Evolutionary conservation across 1,284 basidiomycete species (phyloP), one percentile per base, ranked within the genome.

Genomic region (Afroboletus lepidellus): DNA sequence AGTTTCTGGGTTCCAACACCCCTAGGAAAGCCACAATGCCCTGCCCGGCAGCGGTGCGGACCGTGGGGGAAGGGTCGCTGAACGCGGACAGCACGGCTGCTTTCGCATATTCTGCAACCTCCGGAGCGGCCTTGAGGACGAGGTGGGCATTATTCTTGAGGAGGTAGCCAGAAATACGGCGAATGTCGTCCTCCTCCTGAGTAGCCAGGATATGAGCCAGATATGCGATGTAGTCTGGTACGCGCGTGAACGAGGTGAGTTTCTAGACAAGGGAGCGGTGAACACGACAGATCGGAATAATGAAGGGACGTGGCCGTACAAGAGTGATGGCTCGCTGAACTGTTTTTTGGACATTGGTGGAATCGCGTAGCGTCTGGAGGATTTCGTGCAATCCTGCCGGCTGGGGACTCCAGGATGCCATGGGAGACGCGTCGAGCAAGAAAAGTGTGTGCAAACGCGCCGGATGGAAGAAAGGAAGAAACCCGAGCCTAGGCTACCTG

Each of bases 201-300:
- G 81, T 80, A 46, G 90, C 87, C 57, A 97, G 83, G 73, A 98
- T 94, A 71, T 96, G 93, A 41, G 91, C 91, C 56, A 99, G 85
- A 81, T 99, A 99, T 59, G 90, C 94, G 58, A 96, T 90, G 72
- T 98, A 99, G 72, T 96, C 93, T 49, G 94, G 91, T 54, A 88
- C 85, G 65, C 84, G 84, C 69, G 91, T 90, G 72, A 95, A 94
- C 61, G 80, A 83, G 69, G 92, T 92, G 55, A 96, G 80, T 82
- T 93, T 94, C 92, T 95, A 57, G 30, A 49, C 46, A 57, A 57
- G 55, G 60, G 55, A 21, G 55, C 49, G 56, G 60, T 64, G 65
- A 59, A 55, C 52, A 57, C 54, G 51, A 58, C 37, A 59, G 59
- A 57, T 60, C 50, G 48, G 58, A 54, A 60, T 37, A 30, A 54